Percentiles rank a stretch among this genome's conserved stretches.
phyloP scores from a whole-genome alignment of 1,284 basidiomycete genomes.

The Peniophora sp. region DNA sequence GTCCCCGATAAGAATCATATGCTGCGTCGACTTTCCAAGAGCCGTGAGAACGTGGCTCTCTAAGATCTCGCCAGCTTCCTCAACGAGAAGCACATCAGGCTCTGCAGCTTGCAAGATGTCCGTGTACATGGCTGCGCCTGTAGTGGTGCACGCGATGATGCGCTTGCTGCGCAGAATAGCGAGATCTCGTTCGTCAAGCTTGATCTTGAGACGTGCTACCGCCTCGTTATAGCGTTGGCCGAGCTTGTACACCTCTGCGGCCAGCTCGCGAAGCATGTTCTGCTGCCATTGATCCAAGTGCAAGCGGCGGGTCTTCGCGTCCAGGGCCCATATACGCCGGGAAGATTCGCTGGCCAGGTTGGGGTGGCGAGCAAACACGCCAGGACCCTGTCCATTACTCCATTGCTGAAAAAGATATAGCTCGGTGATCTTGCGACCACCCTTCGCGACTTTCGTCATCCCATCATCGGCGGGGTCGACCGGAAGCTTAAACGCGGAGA shows the following conservation, averaged over 20 bases:
- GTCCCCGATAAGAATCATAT: slow-evolving; percentile 60
- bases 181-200: slow-evolving; percentile 27
- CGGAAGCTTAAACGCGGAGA: slow-evolving; percentile 42
- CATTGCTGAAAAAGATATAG: slow-evolving; percentile 42
- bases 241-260: slow-evolving; percentile 31
- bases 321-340: slow-evolving; percentile 37
- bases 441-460: slow-evolving; percentile 31
- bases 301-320: slow-evolving; percentile 20
- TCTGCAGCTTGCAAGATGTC: slow-evolving; percentile 34
- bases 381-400: slow-evolving; percentile 33
- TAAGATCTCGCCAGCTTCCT: slow-evolving; percentile 65
- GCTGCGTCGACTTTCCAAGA: slow-evolving; percentile 35
- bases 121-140: slow-evolving; percentile 54
- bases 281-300: slow-evolving; percentile 31
- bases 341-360: slow-evolving; percentile 17
- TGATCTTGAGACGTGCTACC: slow-evolving; percentile 28
- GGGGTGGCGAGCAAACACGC: slow-evolving; percentile 24
- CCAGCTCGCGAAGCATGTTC: slow-evolving; percentile 28
- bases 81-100: slow-evolving; percentile 50
- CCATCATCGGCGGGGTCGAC: slow-evolving; percentile 23
- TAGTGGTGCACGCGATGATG: slow-evolving; percentile 63
- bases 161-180: slow-evolving; percentile 35
- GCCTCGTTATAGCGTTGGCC: slow-evolving; percentile 35
- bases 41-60: slow-evolving; percentile 60
- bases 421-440: slow-evolving; percentile 24